Evolutionary conservation across 331 rosid genomes (phyloP), one percentile per base, ranked within the genome.

Genomic region (Prunus yedoensis): DNA sequence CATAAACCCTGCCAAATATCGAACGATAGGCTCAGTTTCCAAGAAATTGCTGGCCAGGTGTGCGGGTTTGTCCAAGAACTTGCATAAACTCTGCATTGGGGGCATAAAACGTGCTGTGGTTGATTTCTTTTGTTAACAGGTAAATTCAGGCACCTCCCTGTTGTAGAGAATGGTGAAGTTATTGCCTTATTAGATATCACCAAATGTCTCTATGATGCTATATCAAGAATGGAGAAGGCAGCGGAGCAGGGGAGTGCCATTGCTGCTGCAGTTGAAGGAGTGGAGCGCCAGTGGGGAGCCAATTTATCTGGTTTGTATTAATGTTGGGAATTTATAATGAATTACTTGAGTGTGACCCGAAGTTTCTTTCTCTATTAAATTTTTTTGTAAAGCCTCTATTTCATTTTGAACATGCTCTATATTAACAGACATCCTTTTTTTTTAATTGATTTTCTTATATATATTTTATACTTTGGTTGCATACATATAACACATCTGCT

Each of bases 231-330:
- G 97, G 97, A 94, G 87, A 94, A 92, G 85, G 97, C 99, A 53
- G 91, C 96, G 12, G 96, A 92, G 87, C 96, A 94, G 83, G 92
- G 99, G 20, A 94, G 88, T 83, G 97, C 93, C 43, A 88, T 94
- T 84, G 99, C 97, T 70, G 97, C 97, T 77, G 97, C 99, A 56
- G 97, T 90, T 66, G 99, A 92, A 84, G 99, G 99, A 53, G 96
- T 77, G 58, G 97, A 94, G 65, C 92, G 97, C 71, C 99, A 92
- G 53, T 83, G 86, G 84, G 91, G 97, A 74, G 83, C 79, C 79
- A 84, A 78, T 71, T 78, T 58, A 73, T 84, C 96, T 77, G 96
- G 96, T 94, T 69, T 27, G 93, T 89, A 77, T 60, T 51, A 52
- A 73, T 71, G 27, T 76, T 63, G 47, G 52, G 21, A n/a, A 20